These are phyloP conservation scores for Micractinium conductrix DNA, from an alignment of 139 green algal genomes.

Conservation along the genomic window DNA sequence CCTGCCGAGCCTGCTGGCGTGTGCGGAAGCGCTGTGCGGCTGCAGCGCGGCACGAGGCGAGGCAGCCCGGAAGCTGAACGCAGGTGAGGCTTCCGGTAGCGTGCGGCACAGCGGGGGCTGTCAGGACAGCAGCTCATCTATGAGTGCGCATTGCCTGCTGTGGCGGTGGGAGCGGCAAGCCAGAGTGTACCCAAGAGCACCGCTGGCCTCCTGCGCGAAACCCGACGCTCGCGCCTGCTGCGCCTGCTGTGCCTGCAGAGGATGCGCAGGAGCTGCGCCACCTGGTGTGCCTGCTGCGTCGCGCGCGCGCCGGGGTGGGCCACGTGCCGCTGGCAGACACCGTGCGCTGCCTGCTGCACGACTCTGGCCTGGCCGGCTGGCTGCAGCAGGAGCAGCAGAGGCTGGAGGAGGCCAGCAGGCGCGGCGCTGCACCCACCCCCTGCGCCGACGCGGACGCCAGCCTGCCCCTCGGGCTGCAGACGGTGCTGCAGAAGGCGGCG, in stretches of 20 bases:
- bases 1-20: conserved; percentile 19
- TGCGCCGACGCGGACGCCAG: too few relatives aligned
- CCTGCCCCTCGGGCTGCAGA: neutral
- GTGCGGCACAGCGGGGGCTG: too few relatives aligned
- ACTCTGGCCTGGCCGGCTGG: conserved; percentile 7
- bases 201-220: too few relatives aligned
- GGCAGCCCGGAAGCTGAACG: too few relatives aligned
- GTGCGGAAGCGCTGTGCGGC: conserved; percentile 14
- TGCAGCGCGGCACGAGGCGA: too few relatives aligned
- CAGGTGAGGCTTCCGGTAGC: too few relatives aligned
- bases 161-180: neutral
- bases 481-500: conserved; percentile 3
- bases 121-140: too few relatives aligned
- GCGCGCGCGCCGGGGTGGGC: neutral
- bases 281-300: conserved; percentile 6
- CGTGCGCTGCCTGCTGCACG: conserved; percentile 3
- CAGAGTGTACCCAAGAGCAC: too few relatives aligned
- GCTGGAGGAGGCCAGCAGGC: neutral
- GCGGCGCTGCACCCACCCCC: too few relatives aligned
- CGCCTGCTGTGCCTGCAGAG: neutral
- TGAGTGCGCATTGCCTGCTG: conserved; percentile 5
- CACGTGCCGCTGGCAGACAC: conserved; percentile 14
- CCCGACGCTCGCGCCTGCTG: neutral
- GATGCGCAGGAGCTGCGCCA: neutral
- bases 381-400: neutral